Base-by-base conservation (phyloP, 495 filamentous ascomycete species). In the Letharia columbiana region DNA sequence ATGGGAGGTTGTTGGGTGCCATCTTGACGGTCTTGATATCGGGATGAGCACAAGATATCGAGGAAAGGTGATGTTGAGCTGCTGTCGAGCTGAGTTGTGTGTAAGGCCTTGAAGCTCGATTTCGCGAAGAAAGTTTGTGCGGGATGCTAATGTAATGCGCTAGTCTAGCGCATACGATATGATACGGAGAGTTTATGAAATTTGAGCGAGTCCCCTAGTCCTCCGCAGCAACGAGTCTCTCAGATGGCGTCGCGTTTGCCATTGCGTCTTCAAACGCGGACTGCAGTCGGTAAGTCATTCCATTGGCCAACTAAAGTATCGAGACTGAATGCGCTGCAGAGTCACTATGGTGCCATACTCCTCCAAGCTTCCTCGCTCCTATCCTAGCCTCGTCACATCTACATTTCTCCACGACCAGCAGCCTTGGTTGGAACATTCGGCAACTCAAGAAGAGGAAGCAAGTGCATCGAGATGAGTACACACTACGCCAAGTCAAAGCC, bases 1-100 rank as follows among this genome's bases (percentile, higher is more conserved):
- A 83, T 74, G 92, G 92, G 68, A 95, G 89, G 80, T 96, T 92
- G 67, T 88, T 82, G 75, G 92, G 91, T 76, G 93, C 91, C 93
- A 97, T 97, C 78, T 85, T 91, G 84, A 84, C 78, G 79, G 82
- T 80, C 71, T 81, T 83, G 80, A 79, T 79, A 71, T 73, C 63
- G 70, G 71, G 73, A 71, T 71, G 18, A 73, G 74, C 75, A 78
- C 75, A 72, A 77, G 73, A 72, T 77, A 82, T 83, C 5, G 37
- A 52, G 20, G 10, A 33, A 41, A 65, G 41, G 4, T 10, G 54
- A 17, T 18, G 39, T 33, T 45, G 31, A 57, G 50, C 11, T 62
- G 50, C 61, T 44, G 8, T 65, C n/a, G 33, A 59, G 31, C 58
- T 41, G 12, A 31, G 9, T 20, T 35, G 50, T n/a, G 4, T 28